Conservation (phyloP, 371 early-diverging fungal genomes). For the Cokeromyces recurvatus region DNA sequence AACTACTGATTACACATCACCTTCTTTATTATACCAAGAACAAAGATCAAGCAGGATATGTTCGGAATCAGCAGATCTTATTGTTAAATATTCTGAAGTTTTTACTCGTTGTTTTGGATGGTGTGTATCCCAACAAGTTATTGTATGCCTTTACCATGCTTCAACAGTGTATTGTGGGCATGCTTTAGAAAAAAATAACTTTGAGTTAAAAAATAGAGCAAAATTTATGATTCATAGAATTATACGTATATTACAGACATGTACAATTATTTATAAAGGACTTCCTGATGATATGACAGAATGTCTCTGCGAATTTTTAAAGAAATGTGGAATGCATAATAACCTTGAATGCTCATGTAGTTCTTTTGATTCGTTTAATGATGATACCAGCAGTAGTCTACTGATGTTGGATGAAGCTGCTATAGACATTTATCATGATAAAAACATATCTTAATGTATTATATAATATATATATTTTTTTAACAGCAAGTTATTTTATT, state of each 20-base stretch:
- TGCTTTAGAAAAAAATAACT: conserved; percentile 11
- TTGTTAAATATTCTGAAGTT: conserved; percentile 22
- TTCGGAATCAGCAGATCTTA: conserved; percentile 17
- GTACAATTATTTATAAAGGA: conserved; percentile 23
- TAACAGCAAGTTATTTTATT: too few species aligned
- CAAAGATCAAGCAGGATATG: conserved; percentile 14
- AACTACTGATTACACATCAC: background rate
- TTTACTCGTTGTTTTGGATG: conserved; percentile 24
- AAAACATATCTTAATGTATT: too few species aligned
- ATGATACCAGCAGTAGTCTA: too few species aligned
- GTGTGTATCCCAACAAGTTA: conserved; percentile 34
- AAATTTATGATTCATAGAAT: conserved; percentile 21
- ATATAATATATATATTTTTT: too few species aligned
- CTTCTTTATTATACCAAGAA: conserved; percentile 8
- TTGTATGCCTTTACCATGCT: conserved; percentile 28
- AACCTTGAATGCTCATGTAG: conserved; percentile 7
- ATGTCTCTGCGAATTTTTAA: conserved; percentile 25
- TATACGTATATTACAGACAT: conserved; percentile 14
- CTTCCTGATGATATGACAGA: conserved; percentile 28
- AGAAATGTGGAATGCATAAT: conserved; percentile 16
- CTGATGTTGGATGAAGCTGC: too few species aligned
- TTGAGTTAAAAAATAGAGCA: conserved; percentile 8
- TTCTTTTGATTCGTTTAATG: too few species aligned
- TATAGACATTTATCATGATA: too few species aligned
- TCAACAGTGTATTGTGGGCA: conserved; percentile 32